A percentile compares a stretch with the other conserved stretches of the same genome.
These are phyloP conservation scores for Phytophthora capsici DNA, from an alignment of 352 stramenopile species.

Conservation along the genomic window DNA sequence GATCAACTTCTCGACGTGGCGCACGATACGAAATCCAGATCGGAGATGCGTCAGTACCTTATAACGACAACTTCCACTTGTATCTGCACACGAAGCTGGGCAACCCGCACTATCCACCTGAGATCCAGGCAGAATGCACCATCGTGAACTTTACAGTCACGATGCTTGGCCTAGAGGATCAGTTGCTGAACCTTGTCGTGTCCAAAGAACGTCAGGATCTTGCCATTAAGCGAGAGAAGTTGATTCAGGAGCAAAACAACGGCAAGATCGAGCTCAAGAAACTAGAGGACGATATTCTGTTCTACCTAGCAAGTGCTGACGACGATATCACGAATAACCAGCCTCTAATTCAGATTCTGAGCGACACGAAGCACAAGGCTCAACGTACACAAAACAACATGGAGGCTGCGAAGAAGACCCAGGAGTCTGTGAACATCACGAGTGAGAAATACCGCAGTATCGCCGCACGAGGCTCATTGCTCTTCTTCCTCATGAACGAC, in stretches of 20 bases:
- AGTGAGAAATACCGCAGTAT: slow-evolving; percentile 96
- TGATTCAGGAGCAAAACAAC: slow-evolving; percentile 95
- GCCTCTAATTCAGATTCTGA: slow-evolving; percentile 95
- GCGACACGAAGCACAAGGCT: slow-evolving; percentile 95
- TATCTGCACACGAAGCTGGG: slow-evolving; percentile 96
- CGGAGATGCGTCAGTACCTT: slow-evolving; percentile 93
- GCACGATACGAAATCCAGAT: slow-evolving; percentile 95
- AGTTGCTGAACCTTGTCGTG: slow-evolving; percentile 93
- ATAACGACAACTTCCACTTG: slow-evolving; percentile 94
- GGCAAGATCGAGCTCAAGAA: slow-evolving; percentile 97
- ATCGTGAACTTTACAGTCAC: slow-evolving; percentile 97
- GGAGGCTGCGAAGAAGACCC: slow-evolving; percentile 92
- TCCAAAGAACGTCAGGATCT: slow-evolving; percentile 91
- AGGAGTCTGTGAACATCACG: slow-evolving; percentile 93
- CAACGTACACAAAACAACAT: slow-evolving; percentile 93
- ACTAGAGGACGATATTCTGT: slow-evolving; percentile 95
- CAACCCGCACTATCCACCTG: slow-evolving; percentile 95
- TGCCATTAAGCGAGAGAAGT: slow-evolving; percentile 85
- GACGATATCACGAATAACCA: slow-evolving; percentile 98
- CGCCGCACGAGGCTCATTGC: slow-evolving; percentile 90
- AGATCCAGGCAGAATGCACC: slow-evolving; percentile 95
- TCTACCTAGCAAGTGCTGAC: slow-evolving; percentile 94
- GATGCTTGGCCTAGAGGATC: slow-evolving; percentile 91
- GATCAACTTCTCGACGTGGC: slow-evolving; percentile 93
- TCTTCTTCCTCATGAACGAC: slow-evolving; percentile 98